phyloP scores from a whole-genome alignment of 805 yeast species.

The Millerozyma miso region DNA sequence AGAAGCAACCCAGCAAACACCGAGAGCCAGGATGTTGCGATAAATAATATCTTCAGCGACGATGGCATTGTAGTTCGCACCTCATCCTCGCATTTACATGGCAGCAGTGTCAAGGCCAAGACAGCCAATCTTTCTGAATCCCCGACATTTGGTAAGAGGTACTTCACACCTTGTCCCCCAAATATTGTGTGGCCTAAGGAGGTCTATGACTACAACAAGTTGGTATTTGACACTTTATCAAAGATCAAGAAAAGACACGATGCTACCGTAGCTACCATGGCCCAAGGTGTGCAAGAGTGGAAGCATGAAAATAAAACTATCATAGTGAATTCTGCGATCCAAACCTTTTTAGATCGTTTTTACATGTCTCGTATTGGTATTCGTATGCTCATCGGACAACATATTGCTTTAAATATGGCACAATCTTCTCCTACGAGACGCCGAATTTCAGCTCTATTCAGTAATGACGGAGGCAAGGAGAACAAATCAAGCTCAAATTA shows the following conservation, averaged over 20 bases:
- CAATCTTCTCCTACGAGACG: slow-evolving; percentile 44
- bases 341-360: slow-evolving; percentile 77
- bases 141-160: slow-evolving; percentile 41
- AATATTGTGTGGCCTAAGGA: slow-evolving; percentile 68
- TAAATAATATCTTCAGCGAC: slow-evolving; percentile 42
- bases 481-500: slow-evolving; percentile 45
- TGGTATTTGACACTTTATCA: slow-evolving; percentile 60
- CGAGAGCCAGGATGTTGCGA: slow-evolving; percentile 31
- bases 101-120: slow-evolving; percentile 5
- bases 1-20: slow-evolving; percentile 24
- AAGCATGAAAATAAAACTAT: slow-evolving; percentile 48
- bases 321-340: slow-evolving; percentile 66
- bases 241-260: slow-evolving; percentile 82
- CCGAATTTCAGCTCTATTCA: slow-evolving; percentile 31
- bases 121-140: slow-evolving; percentile 14
- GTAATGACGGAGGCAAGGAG: slow-evolving; percentile 11
- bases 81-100: slow-evolving; percentile 14
- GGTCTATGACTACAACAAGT: slow-evolving; percentile 64
- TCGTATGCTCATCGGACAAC: slow-evolving; percentile 93
- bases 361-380: slow-evolving; percentile 91
- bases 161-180: slow-evolving; percentile 52
- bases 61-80: slow-evolving; percentile 45
- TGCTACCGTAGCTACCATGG: slow-evolving; percentile 89
- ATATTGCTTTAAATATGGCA: slow-evolving; percentile 73
- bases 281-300: slow-evolving; percentile 92